Evolutionary conservation across 108 stramenopile genomes (phyloP).

Genomic region (Cafeteria roenbergensis): DNA sequence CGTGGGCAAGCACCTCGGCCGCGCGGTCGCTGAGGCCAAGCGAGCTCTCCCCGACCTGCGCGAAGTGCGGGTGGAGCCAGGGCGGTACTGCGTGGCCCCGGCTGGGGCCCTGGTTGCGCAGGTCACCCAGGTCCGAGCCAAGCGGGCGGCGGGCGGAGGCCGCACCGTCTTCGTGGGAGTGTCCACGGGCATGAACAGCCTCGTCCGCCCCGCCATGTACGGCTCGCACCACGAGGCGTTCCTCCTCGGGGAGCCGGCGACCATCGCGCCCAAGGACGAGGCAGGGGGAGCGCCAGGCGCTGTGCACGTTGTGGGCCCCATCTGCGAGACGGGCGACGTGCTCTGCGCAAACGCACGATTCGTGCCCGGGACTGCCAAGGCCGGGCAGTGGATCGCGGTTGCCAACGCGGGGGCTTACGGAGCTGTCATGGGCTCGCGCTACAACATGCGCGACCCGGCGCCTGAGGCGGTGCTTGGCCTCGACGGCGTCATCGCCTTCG

Average conservation of each 20-base stretch:
- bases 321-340: slow-evolving; percentile 8
- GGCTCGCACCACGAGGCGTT: not conserved
- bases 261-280: not conserved
- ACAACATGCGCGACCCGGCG: not conserved
- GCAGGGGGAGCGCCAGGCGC: not conserved
- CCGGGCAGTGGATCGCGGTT: not conserved
- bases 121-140: not conserved
- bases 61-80: slow-evolving; percentile 3
- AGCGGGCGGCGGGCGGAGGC: not conserved
- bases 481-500: no score
- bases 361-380: not conserved
- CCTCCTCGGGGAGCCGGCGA: not conserved
- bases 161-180: slow-evolving; percentile 2
- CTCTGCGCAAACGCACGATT: not conserved
- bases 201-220: slow-evolving; percentile 1
- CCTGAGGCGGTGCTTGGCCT: not conserved
- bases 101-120: not conserved
- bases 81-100: slow-evolving; percentile 1
- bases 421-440: not conserved
- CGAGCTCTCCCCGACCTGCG: not conserved
- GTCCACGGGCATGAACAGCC: not conserved
- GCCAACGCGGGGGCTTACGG: slow-evolving; percentile 9
- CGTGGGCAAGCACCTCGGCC: not conserved
- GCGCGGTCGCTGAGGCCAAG: not conserved
- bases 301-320: not conserved